phyloP scores from a whole-genome alignment of 1,284 basidiomycete genomes.

The Cystobasidium sp. region DNA sequence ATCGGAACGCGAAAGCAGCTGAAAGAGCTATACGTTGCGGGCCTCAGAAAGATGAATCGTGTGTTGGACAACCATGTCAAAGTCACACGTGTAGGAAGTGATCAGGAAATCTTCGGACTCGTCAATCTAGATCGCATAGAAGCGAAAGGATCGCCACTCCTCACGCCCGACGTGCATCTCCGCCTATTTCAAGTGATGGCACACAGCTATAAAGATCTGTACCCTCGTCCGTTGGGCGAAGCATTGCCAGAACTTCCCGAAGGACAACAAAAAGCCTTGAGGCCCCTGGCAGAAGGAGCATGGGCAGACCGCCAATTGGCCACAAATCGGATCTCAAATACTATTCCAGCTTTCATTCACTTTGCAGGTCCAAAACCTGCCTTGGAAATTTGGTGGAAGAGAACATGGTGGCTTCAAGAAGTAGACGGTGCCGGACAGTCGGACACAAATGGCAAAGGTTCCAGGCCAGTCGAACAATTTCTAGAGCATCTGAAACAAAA shows the following conservation, averaged over 20 bases:
- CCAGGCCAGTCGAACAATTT: conserved; percentile 20
- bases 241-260: conserved; percentile 5
- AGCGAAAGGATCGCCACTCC: neutral
- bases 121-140: conserved; percentile 25
- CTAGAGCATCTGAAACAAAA: conserved; percentile 8
- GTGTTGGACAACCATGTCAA: conserved; percentile 1
- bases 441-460: conserved; percentile 1
- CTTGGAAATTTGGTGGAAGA: conserved; percentile 24
- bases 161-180: conserved; percentile 25
- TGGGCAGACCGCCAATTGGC: conserved; percentile 22
- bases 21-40: neutral
- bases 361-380: conserved; percentile 28
- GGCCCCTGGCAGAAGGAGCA: conserved; percentile 2
- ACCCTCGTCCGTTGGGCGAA: conserved; percentile 11
- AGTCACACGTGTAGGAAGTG: conserved; percentile 27
- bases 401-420: conserved; percentile 36
- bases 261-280: neutral
- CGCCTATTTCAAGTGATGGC: conserved; percentile 33
- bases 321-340: conserved; percentile 20
- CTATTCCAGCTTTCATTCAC: conserved; percentile 26
- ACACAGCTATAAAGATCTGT: conserved; percentile 28
- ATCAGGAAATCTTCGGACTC: conserved; percentile 35
- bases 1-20: conserved; percentile 11
- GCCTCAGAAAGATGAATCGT: conserved; percentile 20
- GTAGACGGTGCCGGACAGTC: neutral